Conservation (phyloP, 1,284 basidiomycete species). For the Puccinia hordei region DNA sequence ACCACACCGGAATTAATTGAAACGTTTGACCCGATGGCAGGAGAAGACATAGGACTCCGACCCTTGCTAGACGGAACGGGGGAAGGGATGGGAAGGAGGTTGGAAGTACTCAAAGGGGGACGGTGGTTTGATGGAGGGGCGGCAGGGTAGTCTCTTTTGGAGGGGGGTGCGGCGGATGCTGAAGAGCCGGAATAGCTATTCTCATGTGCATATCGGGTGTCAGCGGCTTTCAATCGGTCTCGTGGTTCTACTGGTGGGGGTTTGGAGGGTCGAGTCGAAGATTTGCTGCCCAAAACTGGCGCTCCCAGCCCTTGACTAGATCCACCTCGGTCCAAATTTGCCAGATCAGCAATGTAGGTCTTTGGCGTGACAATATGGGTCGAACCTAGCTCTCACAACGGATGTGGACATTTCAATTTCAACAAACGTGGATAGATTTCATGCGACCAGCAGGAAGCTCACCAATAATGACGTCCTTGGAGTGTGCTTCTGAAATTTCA, state of each 20-base stretch:
- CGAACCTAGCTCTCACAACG: conserved; percentile 10
- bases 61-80: not conserved
- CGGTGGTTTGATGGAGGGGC: conserved; percentile 3
- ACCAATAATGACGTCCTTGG: conserved; percentile 49
- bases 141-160: not conserved
- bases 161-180: not conserved
- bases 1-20: conserved; percentile 6
- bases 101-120: not conserved
- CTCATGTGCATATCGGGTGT: conserved; percentile 40
- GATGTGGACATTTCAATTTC: not conserved
- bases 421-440: not conserved
- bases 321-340: conserved; percentile 35
- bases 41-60: not conserved
- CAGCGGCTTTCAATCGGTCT: conserved; percentile 24
- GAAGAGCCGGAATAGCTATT: conserved; percentile 9
- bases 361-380: conserved; percentile 47
- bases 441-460: not conserved
- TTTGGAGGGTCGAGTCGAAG: conserved; percentile 15
- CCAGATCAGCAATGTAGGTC: conserved; percentile 35
- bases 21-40: conserved; percentile 23
- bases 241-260: conserved; percentile 27
- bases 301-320: conserved; percentile 34
- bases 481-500: conserved; percentile 40
- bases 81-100: conserved; percentile 6
- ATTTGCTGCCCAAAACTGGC: conserved; percentile 30